phyloP scores from a whole-genome alignment of 2,329 filamentous ascomycete genomes.

The Clonostachys byssicola region DNA sequence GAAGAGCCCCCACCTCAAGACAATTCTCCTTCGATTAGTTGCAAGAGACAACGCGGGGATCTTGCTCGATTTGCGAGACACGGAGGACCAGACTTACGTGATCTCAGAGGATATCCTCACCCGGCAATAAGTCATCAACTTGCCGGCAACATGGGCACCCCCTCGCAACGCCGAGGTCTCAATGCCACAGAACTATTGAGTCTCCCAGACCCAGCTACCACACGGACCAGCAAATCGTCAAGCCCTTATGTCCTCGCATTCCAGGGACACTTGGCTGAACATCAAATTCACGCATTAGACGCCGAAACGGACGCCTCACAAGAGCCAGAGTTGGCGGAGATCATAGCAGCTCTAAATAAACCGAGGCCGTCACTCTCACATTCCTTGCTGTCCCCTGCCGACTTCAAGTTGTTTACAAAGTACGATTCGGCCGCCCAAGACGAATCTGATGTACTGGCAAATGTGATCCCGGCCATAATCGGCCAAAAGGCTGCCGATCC shows the following conservation, averaged over 20 bases:
- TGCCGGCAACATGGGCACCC: constrained; percentile 1
- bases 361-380: constrained; percentile 25
- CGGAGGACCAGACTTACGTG: constrained; percentile 14
- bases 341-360: constrained; percentile 15
- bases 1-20: too few relatives aligned
- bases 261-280: too few relatives aligned
- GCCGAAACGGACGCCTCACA: too few relatives aligned
- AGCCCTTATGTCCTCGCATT: too few relatives aligned
- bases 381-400: constrained; percentile 20
- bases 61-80: constrained; percentile 13
- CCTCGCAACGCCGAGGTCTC: neutral
- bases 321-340: constrained; percentile 22
- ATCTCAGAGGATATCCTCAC: constrained; percentile 8
- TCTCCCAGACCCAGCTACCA: too few relatives aligned
- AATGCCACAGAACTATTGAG: neutral
- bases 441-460: constrained; percentile 23
- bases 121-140: too few relatives aligned
- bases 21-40: too few relatives aligned
- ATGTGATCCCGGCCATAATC: constrained; percentile 23
- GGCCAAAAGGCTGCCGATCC: constrained; percentile 7
- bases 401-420: too few relatives aligned
- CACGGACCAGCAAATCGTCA: too few relatives aligned
- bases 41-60: too few relatives aligned
- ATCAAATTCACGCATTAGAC: too few relatives aligned
- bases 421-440: constrained; percentile 21